Evolutionary conservation across 2,329 filamentous ascomycete genomes (phyloP).

Genomic region (Phialophora verrucosa): DNA sequence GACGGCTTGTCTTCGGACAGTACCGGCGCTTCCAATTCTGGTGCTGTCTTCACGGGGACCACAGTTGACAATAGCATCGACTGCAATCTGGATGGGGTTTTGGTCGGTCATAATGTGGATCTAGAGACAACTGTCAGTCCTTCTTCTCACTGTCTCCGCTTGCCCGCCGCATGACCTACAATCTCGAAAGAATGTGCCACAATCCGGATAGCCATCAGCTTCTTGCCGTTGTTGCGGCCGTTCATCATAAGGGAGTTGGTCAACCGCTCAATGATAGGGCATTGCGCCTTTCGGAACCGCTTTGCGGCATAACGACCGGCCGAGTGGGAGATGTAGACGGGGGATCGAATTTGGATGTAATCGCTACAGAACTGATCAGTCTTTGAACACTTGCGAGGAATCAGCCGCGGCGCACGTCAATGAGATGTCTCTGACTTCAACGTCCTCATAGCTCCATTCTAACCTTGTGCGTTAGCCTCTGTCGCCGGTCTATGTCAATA

Average conservation of each 20-base stretch:
- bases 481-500: neutral
- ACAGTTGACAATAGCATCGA: slow-evolving; percentile 99
- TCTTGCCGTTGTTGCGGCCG: slow-evolving; percentile 99
- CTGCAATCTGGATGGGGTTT: slow-evolving; percentile 99
- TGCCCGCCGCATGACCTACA: slow-evolving; percentile 66
- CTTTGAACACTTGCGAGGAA: neutral
- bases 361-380: slow-evolving; percentile 67
- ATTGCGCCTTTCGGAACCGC: slow-evolving; percentile 99
- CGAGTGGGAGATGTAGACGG: slow-evolving; percentile 98
- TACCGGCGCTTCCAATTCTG: slow-evolving; percentile 99
- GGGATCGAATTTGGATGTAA: slow-evolving; percentile 99
- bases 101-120: slow-evolving; percentile 99
- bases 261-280: slow-evolving; percentile 99
- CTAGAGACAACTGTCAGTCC: slow-evolving; percentile 55
- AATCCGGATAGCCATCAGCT: slow-evolving; percentile 99
- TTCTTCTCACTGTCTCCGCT: slow-evolving; percentile 1
- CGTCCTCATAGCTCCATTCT: slow-evolving; percentile 90
- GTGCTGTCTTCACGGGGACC: slow-evolving; percentile 99
- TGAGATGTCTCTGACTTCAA: slow-evolving; percentile 99
- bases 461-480: neutral
- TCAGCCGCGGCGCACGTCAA: slow-evolving; percentile 77
- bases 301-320: slow-evolving; percentile 98
- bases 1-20: slow-evolving; percentile 99
- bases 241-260: slow-evolving; percentile 99
- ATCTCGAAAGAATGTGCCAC: slow-evolving; percentile 99